Percentiles rank a stretch among this genome's conserved stretches.
Evolutionary conservation across 1,284 basidiomycete species (phyloP).

Genomic region (Rhodotorula glutinis): DNA sequence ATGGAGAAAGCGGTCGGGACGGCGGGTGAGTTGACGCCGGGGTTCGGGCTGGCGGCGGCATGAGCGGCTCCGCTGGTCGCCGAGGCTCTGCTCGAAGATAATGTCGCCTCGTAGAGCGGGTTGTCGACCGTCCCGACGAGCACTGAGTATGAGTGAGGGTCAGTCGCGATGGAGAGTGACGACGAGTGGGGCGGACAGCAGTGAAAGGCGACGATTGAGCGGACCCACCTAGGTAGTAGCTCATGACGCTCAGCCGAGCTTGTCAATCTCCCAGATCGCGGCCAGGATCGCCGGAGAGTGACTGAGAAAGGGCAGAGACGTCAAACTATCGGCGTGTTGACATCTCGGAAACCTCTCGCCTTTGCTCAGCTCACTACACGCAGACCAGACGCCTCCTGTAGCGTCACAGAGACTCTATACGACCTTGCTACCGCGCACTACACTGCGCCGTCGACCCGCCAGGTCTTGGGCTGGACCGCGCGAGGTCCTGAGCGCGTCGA

Average conservation of each 20-base stretch:
- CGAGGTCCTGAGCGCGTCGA: neutral
- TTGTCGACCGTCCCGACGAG: slow-evolving; percentile 45
- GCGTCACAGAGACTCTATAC: no score
- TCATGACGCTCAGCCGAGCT: slow-evolving; percentile 9
- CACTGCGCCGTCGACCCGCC: neutral
- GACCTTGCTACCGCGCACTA: neutral
- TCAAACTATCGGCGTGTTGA: no score
- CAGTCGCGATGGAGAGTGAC: no score
- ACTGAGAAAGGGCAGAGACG: neutral
- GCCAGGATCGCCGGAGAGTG: no score
- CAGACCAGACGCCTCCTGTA: no score
- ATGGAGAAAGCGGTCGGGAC: slow-evolving; percentile 38
- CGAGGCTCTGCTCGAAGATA: slow-evolving; percentile 39
- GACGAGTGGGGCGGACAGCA: neutral
- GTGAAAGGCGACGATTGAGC: neutral
- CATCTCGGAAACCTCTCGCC: no score
- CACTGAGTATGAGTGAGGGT: no score
- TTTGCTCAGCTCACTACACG: no score
- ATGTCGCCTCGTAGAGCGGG: slow-evolving; percentile 44
- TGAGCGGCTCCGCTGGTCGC: slow-evolving; percentile 24
- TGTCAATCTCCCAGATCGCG: no score
- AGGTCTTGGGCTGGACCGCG: no score
- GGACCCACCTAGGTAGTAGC: slow-evolving; percentile 32
- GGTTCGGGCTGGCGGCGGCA: neutral
- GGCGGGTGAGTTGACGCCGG: neutral